phyloP scores from a whole-genome alignment of 495 filamentous ascomycete genomes.

The Glarea lozoyensis region DNA sequence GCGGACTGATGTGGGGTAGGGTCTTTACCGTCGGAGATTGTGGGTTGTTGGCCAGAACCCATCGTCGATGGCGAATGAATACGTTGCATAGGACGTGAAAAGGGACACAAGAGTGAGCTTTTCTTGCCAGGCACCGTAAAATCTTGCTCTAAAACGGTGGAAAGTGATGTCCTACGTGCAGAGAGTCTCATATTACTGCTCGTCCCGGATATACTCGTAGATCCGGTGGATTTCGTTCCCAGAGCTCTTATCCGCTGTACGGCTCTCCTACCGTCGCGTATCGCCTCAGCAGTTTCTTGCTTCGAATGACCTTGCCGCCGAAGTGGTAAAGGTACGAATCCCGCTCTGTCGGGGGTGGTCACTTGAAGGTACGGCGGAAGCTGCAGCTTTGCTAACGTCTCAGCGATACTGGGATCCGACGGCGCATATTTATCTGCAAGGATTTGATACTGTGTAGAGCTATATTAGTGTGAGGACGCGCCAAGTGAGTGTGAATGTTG shows the following conservation, averaged over 20 bases:
- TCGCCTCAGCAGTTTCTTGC: constrained; percentile 44
- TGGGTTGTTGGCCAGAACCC: constrained; percentile 11
- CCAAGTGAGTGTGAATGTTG: constrained; percentile 7
- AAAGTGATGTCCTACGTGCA: constrained; percentile 35
- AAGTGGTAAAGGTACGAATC: constrained; percentile 41
- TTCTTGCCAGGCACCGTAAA: constrained; percentile 56
- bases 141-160: constrained; percentile 52
- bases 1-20: constrained; percentile 32
- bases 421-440: constrained; percentile 51
- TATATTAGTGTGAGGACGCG: constrained; percentile 8
- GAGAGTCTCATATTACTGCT: constrained; percentile 20
- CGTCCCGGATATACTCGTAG: constrained; percentile 27
- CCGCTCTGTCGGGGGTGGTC: constrained; percentile 30
- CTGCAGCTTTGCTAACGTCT: constrained; percentile 45
- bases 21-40: constrained; percentile 22
- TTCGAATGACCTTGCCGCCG: constrained; percentile 32
- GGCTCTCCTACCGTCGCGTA: constrained; percentile 43
- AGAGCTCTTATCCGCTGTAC: constrained; percentile 36
- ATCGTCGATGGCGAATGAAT: constrained; percentile 7
- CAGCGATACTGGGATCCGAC: constrained; percentile 39
- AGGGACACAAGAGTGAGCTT: constrained; percentile 53
- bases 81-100: constrained; percentile 20
- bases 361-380: constrained; percentile 41
- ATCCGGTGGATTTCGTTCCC: constrained; percentile 15
- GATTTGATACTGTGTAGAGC: constrained; percentile 35